These are phyloP conservation scores for Filobasidium floriforme DNA, from an alignment of 768 basidiomycete species.

Conservation along the genomic window DNA sequence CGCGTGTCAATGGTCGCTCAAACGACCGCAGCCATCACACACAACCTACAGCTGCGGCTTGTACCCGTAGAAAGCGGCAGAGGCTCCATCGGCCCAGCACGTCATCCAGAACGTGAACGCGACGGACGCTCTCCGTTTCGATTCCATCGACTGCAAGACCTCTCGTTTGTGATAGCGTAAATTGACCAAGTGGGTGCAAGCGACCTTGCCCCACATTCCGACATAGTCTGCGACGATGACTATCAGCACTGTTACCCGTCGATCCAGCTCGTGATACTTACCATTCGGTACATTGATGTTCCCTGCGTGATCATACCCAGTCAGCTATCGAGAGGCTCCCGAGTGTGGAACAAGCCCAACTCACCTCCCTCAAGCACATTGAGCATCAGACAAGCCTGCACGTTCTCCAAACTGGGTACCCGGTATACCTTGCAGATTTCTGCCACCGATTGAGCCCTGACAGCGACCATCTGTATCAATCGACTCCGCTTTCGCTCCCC, in stretches of 20 bases:
- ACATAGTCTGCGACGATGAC: constrained; percentile 1
- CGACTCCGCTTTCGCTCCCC: constrained; percentile 57
- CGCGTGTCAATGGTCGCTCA: not conserved
- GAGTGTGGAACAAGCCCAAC: constrained; percentile 12
- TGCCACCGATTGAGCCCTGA: constrained; percentile 74
- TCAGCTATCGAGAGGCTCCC: not conserved
- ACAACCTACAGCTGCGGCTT: constrained; percentile 63
- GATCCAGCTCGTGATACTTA: not conserved
- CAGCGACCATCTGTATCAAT: constrained; percentile 67
- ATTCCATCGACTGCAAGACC: constrained; percentile 28
- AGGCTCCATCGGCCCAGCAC: constrained; percentile 66
- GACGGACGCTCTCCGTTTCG: constrained; percentile 26
- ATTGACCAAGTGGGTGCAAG: constrained; percentile 23
- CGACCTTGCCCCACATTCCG: constrained; percentile 12
- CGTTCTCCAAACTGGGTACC: constrained; percentile 67
- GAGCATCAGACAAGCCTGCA: constrained; percentile 70
- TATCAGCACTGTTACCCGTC: not conserved
- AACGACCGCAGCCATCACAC: not conserved
- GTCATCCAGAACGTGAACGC: constrained; percentile 81
- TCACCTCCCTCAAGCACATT: constrained; percentile 46
- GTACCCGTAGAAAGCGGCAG: constrained; percentile 71
- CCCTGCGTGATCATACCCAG: not conserved
- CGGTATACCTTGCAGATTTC: constrained; percentile 82
- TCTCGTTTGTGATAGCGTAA: constrained; percentile 31
- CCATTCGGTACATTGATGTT: constrained; percentile 9